These are phyloP conservation scores for Voacanga thouarsii DNA, from an alignment of 257 asterid species.

Conservation along the genomic window DNA sequence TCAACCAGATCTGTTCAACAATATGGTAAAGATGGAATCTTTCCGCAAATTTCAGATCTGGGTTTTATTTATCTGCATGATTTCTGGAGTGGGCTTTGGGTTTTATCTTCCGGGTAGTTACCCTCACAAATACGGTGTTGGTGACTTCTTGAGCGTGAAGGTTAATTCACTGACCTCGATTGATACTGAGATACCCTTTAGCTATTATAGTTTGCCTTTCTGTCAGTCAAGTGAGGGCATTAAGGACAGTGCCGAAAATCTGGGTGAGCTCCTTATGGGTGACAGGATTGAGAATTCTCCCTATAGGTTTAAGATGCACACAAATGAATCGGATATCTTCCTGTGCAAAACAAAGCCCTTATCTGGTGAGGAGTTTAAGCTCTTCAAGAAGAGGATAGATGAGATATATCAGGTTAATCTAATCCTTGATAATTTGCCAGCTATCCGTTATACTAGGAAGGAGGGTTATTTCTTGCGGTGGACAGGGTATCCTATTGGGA, in stretches of 20 bases:
- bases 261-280: conserved; percentile 94
- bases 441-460: conserved; percentile 70
- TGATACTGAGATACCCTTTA: conserved; percentile 78
- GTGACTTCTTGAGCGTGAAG: conserved; percentile 69
- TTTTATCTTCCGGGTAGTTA: conserved; percentile 92
- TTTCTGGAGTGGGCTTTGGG: conserved; percentile 50
- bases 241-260: conserved; percentile 84
- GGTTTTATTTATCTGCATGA: conserved; percentile 44
- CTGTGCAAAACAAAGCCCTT: conserved; percentile 70
- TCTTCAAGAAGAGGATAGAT: conserved; percentile 76
- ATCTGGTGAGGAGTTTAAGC: conserved; percentile 63
- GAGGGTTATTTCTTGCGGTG: conserved; percentile 65
- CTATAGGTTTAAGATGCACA: conserved; percentile 71
- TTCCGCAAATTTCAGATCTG: conserved; percentile 53
- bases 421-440: conserved; percentile 78
- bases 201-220: conserved; percentile 83
- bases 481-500: conserved; percentile 86
- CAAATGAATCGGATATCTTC: conserved; percentile 65
- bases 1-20: conserved; percentile 44
- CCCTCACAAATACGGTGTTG: conserved; percentile 72
- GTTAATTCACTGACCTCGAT: conserved; percentile 87
- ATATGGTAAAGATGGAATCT: conserved; percentile 52
- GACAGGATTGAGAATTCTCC: conserved; percentile 93
- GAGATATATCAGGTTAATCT: conserved; percentile 88
- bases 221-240: conserved; percentile 70